Evolutionary conservation across 441 rosid genomes (phyloP), one percentile per base, ranked within the genome.

Genomic region (Lepidium campestre): DNA sequence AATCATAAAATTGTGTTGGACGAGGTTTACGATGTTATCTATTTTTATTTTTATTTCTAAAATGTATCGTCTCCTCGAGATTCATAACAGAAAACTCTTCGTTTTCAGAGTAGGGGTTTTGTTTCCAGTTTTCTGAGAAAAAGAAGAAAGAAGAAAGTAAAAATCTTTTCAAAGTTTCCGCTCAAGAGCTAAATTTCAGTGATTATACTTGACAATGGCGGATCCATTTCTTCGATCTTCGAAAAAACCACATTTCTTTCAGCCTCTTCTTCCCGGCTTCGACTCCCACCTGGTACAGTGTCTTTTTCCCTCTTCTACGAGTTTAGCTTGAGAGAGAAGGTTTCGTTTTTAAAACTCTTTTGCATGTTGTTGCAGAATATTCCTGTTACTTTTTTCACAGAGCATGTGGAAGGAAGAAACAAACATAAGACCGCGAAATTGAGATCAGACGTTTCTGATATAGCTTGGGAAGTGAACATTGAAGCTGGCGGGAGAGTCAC

Each of bases 341-440:
- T 64, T 49, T 41, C 4, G 42, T 29, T 25, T 7, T 31, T 1
- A 40, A 15, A 11, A 19, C 3, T 3, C 22, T 41, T 37, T 20
- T 65, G 53, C 68, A 64, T 64, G 48, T 54, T 53, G 62, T 69
- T 70, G 55, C 62, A 70, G 74, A 61, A 18, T 5, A 52, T 70
- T 27, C 74, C 56, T 32, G 15, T 20, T 7, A 29, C 15, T 0
- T 70, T 60, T 54, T 69, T n/a, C 37, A 14, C 34, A 13, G 17
- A 48, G 46, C 20, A 70, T 19, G 1, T 61, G 0, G 4, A 52
- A 23, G 55, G 68, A 15, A 61, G 20, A 42, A 23, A 41, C 19
- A 9, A 15, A 1, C 12, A 22, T 10, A 53, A 52, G 35, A 50
- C 55, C 13, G 62, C 18, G 3, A 50, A 12, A 8, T 1, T 71